Percentiles rank a stretch among this genome's conserved stretches.
Conservation (phyloP, 192 early-diverging fungal genomes). For the Ambispora gerdemannii region DNA sequence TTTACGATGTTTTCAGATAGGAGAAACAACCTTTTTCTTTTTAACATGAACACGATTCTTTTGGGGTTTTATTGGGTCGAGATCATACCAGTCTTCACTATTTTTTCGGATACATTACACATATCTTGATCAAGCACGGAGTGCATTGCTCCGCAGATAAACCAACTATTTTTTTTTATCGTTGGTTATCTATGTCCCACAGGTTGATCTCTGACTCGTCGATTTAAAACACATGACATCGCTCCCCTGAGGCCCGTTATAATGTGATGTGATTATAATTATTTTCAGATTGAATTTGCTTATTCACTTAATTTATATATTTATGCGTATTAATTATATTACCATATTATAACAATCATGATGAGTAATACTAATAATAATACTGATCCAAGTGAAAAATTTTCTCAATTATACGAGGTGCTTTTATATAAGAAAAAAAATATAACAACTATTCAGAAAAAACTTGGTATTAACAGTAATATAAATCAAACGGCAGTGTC, state of each 20-base stretch:
- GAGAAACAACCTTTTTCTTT: not conserved
- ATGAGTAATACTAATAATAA: conserved; percentile 21
- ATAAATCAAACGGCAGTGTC: conserved; percentile 18
- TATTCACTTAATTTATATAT: conserved; percentile 23
- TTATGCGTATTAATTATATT: conserved; percentile 20
- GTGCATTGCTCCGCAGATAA: too few relatives aligned
- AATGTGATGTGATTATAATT: conserved; percentile 19
- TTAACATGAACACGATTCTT: too few relatives aligned
- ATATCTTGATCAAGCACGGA: too few relatives aligned
- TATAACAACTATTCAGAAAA: conserved; percentile 23
- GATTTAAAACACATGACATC: conserved; percentile 18
- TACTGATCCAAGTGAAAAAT: conserved; percentile 13
- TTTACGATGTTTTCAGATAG: not conserved
- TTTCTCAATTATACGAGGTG: not conserved
- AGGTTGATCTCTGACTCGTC: not conserved
- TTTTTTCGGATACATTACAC: conserved; percentile 1
- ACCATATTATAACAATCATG: conserved; percentile 22
- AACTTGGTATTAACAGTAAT: conserved; percentile 23
- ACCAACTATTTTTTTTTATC: too few relatives aligned
- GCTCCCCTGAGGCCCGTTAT: conserved; percentile 5
- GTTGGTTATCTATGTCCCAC: too few relatives aligned
- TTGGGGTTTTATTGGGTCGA: too few relatives aligned
- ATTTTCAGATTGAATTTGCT: conserved; percentile 22
- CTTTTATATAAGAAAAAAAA: conserved; percentile 18
- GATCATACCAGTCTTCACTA: not conserved